A percentile compares a stretch with the other conserved stretches of the same genome.
Evolutionary conservation across 306 rosid species (phyloP).

Genomic region (Quercus suber): DNA sequence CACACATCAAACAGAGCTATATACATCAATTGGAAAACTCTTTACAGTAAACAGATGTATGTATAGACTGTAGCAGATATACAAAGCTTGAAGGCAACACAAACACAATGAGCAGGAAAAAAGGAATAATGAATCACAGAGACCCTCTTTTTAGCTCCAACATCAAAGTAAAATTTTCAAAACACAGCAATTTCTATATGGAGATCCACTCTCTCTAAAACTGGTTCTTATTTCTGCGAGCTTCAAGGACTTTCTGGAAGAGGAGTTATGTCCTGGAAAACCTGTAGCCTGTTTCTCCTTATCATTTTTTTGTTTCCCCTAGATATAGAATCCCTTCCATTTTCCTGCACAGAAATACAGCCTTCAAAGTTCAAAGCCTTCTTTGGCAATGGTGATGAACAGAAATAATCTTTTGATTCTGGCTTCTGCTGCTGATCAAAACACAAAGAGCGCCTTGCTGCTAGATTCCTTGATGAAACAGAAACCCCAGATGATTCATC

Average conservation of each 20-base stretch:
- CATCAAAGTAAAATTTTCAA: not conserved
- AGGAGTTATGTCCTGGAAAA: conserved; percentile 50
- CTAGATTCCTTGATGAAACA: conserved; percentile 43
- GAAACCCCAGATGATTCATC: conserved; percentile 23
- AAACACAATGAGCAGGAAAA: not conserved
- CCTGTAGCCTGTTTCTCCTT: conserved; percentile 62
- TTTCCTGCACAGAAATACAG: conserved; percentile 9
- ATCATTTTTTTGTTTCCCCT: conserved; percentile 25
- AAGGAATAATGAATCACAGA: not conserved
- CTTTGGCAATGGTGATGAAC: conserved; percentile 33
- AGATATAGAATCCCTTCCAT: conserved; percentile 18
- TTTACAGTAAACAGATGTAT: no score
- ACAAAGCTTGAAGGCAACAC: not conserved
- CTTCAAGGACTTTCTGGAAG: conserved; percentile 31
- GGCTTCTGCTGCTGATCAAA: conserved; percentile 35
- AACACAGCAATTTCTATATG: not conserved
- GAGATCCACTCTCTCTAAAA: not conserved
- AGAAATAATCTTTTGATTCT: conserved; percentile 20
- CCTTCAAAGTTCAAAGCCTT: conserved; percentile 28
- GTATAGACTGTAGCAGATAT: no score
- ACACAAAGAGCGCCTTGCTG: conserved; percentile 53
- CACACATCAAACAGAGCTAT: no score
- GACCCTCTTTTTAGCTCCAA: not conserved
- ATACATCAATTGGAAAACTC: no score
- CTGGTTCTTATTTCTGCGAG: conserved; percentile 8